phyloP scores from a whole-genome alignment of 202 grass and related monocot species.

The Zizania palustris region DNA sequence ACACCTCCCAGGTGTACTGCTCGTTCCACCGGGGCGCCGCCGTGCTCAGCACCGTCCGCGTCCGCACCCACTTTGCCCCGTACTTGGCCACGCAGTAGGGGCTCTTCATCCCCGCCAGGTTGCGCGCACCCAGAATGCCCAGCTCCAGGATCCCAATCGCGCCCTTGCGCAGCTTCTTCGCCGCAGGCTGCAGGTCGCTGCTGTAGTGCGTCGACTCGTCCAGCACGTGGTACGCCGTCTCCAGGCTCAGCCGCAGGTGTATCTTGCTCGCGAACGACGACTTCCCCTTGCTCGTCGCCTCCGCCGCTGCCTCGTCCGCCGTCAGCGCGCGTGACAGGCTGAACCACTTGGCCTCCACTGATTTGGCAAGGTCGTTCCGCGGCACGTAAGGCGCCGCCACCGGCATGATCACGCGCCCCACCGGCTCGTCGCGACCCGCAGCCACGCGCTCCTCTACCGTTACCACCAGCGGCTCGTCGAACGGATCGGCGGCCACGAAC shows the following conservation, averaged over 20 bases:
- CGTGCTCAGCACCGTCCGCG: conserved; percentile 66
- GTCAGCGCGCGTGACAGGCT: conserved; percentile 44
- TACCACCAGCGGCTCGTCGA: conserved; percentile 71
- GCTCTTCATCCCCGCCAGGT: conserved; percentile 55
- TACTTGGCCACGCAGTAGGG: conserved; percentile 92
- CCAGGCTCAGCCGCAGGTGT: conserved; percentile 71
- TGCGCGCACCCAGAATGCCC: conserved; percentile 70
- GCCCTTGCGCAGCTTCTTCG: conserved; percentile 70
- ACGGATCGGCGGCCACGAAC: conserved; percentile 76
- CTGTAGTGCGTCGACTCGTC: conserved; percentile 86
- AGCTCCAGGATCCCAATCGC: conserved; percentile 75
- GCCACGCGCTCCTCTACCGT: conserved; percentile 70
- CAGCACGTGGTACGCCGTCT: conserved; percentile 82
- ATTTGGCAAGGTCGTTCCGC: conserved; percentile 61
- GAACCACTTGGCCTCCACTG: conserved; percentile 59
- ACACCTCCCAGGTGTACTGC: conserved; percentile 98
- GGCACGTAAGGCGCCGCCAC: conserved; percentile 37
- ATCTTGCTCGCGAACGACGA: conserved; percentile 76
- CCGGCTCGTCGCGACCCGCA: conserved; percentile 55
- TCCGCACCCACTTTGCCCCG: conserved; percentile 83
- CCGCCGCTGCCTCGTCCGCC: conserved; percentile 49
- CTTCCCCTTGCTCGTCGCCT: conserved; percentile 21
- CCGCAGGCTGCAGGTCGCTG: conserved; percentile 83
- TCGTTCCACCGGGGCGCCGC: conserved; percentile 71
- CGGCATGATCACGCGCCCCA: conserved; percentile 56